Evolutionary conservation across 306 rosid species (phyloP), one percentile per base, ranked within the genome.

Genomic region (Pterocarpus macrocarpus): DNA sequence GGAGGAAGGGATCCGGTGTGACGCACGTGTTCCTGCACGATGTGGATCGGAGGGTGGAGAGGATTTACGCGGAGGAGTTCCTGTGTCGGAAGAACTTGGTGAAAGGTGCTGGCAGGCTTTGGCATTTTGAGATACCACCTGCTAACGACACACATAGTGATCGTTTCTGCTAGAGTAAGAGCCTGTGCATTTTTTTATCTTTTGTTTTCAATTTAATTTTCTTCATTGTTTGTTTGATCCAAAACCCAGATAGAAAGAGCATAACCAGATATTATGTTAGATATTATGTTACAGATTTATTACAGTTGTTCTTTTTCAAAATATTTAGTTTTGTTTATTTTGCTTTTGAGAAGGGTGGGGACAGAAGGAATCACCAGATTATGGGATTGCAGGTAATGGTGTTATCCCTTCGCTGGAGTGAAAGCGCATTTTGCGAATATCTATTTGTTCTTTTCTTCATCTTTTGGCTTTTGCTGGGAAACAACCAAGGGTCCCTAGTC

Each of bases 11-110:
- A 80, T 70, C 90, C 0, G 99, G 99, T 76, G 87, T 50, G 62
- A 95, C 99, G 73, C 97, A 95, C 76, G 92, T 95, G 47, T 95
- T 93, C 57, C 44, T 95, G 71, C 99, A 95, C 81, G 99, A 95
- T 17, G 91, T 95, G 63, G 85, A 95, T 84, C 86, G 99, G 81
- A 90, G 36, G 86, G 99, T 95, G 53, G 99, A 95, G 91, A 91
- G 85, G 81, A n/a, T 17, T 1, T 95, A 73, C 34, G 99, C 99
- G 0, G 77, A 87, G 61, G 97, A 91, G 90, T 95, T 95, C 36
- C 88, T 95, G 0, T 95, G 99, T 67, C 65, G 71, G 84, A 92
- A 89, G 87, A 66, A 87, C 44, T 64, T 71, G 75, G 94, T 86
- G 0, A 81, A 85, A 0, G 90, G 91, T 0, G 90, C 76, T 0